These are phyloP conservation scores for Suhomyces wounanorum DNA, from an alignment of 1,139 yeast species.

Conservation along the genomic window DNA sequence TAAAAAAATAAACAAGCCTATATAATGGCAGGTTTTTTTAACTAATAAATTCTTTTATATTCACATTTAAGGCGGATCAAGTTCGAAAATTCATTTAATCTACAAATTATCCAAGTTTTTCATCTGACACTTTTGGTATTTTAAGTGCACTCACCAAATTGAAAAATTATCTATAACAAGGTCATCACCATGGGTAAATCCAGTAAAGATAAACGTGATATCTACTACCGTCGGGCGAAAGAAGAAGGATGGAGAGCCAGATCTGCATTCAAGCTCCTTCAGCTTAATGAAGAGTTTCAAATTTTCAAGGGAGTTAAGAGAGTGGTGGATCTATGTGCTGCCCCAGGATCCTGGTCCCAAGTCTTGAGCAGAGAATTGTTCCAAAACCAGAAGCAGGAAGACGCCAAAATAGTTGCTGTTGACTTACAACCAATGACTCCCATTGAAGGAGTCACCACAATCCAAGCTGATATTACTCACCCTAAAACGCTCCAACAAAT, in stretches of 20 bases:
- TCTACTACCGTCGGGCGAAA: slow-evolving; percentile 88
- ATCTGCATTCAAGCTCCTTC: slow-evolving; percentile 90
- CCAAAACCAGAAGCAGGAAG: slow-evolving; percentile 35
- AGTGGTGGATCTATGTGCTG: slow-evolving; percentile 97
- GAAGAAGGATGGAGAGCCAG: slow-evolving; percentile 98
- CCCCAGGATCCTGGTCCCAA: slow-evolving; percentile 99
- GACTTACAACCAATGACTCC: slow-evolving; percentile 98
- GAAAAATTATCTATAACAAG: slow-evolving; percentile 6
- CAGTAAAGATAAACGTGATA: slow-evolving; percentile 91
- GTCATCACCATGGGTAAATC: slow-evolving; percentile 75
- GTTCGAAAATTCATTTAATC: too few species aligned
- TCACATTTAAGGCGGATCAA: too few species aligned
- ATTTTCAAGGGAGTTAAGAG: slow-evolving; percentile 71
- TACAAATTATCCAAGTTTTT: too few species aligned
- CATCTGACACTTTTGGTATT: neutral
- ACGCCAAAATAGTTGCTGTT: slow-evolving; percentile 84
- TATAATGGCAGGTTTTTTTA: too few species aligned
- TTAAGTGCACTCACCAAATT: slow-evolving; percentile 8
- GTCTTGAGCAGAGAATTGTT: slow-evolving; percentile 76
- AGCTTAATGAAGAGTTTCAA: slow-evolving; percentile 85
- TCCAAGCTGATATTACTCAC: slow-evolving; percentile 97
- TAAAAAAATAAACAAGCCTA: too few species aligned
- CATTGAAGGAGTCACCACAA: slow-evolving; percentile 78
- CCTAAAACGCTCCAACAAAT: slow-evolving; percentile 81
- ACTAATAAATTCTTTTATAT: too few species aligned